Percentiles rank a stretch among this genome's conserved stretches.
Conservation (phyloP, 1,284 basidiomycete genomes). For the Fereydounia khargensis region DNA sequence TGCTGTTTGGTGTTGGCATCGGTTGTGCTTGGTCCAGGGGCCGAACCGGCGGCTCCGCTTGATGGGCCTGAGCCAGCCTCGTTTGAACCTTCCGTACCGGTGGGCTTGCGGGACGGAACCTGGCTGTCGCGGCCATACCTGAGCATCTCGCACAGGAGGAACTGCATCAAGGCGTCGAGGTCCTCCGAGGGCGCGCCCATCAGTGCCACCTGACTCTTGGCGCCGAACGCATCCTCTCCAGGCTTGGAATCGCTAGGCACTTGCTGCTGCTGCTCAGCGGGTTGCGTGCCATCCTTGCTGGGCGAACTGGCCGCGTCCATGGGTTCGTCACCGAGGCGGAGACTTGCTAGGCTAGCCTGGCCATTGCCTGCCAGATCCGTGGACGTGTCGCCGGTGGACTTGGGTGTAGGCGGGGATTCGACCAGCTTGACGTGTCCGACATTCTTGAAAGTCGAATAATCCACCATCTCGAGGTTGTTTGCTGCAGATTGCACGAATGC, state of each 20-base stretch:
- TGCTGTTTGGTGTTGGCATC: no score
- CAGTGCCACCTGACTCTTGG: constrained; percentile 3
- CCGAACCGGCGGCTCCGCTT: neutral
- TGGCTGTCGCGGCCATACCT: constrained; percentile 62
- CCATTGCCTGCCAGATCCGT: constrained; percentile 34
- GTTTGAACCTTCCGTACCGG: neutral
- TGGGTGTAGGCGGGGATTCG: constrained; percentile 6
- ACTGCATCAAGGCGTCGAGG: constrained; percentile 68
- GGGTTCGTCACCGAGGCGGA: constrained; percentile 63
- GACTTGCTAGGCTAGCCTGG: constrained; percentile 24
- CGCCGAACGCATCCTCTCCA: constrained; percentile 12
- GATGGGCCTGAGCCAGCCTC: neutral
- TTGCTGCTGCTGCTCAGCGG: neutral
- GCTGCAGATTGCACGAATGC: constrained; percentile 69
- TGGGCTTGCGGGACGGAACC: constrained; percentile 8
- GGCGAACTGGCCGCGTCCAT: constrained; percentile 63
- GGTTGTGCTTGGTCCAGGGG: no score
- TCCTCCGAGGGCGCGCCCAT: constrained; percentile 13
- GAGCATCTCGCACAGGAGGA: constrained; percentile 72
- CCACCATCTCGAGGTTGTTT: constrained; percentile 41
- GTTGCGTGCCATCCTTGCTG: constrained; percentile 8
- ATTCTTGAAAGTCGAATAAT: constrained; percentile 34
- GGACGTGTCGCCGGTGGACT: constrained; percentile 8
- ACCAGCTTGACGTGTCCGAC: constrained; percentile 26
- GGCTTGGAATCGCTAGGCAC: constrained; percentile 6